Percentiles rank a stretch among this genome's conserved stretches.
Conservation (phyloP, 257 asterid species). For the Knoxia roxburghii region DNA sequence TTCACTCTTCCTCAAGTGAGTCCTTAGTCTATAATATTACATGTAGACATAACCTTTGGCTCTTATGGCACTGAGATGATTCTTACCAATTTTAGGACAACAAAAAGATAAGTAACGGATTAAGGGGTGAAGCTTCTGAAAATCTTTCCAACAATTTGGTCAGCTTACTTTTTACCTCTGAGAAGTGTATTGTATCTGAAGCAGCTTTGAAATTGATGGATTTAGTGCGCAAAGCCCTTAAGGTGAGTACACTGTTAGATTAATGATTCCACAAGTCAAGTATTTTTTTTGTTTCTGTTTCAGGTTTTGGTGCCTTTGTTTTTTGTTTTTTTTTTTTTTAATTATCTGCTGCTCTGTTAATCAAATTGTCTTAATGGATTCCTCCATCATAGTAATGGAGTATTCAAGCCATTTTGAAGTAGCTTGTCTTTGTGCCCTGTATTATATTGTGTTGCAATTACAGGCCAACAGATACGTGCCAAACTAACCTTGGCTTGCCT, state of each 20-base stretch:
- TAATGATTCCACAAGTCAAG: background rate
- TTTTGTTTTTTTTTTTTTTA: too few relatives aligned
- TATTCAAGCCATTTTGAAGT: background rate
- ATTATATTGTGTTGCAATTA: background rate
- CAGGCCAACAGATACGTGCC: background rate
- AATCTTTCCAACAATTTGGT: slow-evolving; percentile 35
- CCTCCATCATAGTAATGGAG: background rate
- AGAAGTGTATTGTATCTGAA: slow-evolving; percentile 72
- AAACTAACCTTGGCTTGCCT: background rate
- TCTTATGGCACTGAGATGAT: slow-evolving; percentile 8
- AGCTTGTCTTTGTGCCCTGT: background rate
- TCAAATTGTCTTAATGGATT: background rate
- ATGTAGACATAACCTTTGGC: background rate
- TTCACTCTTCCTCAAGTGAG: slow-evolving; percentile 82
- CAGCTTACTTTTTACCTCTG: slow-evolving; percentile 70
- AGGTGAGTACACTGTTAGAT: slow-evolving; percentile 39
- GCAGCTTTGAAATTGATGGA: slow-evolving; percentile 76
- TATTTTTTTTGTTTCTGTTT: background rate
- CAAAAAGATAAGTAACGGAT: slow-evolving; percentile 25
- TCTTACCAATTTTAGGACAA: slow-evolving; percentile 35
- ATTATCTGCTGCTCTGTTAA: background rate
- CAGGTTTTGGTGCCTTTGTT: background rate
- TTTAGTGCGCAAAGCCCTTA: slow-evolving; percentile 78
- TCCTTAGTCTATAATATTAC: background rate
- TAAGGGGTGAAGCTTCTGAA: slow-evolving; percentile 36